Base-by-base conservation (phyloP, 1,284 basidiomycete species). In the Porodaedalea pini region DNA sequence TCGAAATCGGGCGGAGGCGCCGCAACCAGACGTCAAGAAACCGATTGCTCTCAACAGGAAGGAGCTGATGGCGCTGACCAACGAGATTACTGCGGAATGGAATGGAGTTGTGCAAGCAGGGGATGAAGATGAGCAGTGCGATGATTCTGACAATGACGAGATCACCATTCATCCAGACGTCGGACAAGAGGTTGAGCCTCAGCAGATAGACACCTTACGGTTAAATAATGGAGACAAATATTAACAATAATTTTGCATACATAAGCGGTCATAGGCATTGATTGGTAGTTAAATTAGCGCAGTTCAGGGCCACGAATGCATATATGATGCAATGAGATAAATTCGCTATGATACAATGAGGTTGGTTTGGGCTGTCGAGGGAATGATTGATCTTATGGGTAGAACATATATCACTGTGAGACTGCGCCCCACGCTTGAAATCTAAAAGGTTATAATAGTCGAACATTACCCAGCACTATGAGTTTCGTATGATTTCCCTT, bases 1-100 rank as follows among this genome's bases (percentile, higher is more conserved):
- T 60, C 69, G 72, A 41, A 32, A 21, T 29, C 43, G 40, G 27
- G 27, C 43, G 27, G 49, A 50, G n/a, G 13, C 45, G 4, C 45
- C 45, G 4, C 21, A 8, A 15, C 29, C 7, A 47, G 45, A 31
- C 11, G 23, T 47, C 25, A 29, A 2, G 32, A 49, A 19, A 25
- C 25, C 45, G 44, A 29, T 25, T 37, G 31, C 32, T 25, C 37
- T 29, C 36, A 36, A 51, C 10, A 51, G 36, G 29, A 10, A 36
- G 43, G 44, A 29, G 37, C 31, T 58, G 25, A 19, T 40, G 40
- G 19, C 21, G 25, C 43, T 34, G 36, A 45, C 36, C 15, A 19
- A 39, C n/a, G 31, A 58, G 27, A 39, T 54, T 34, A 31, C 54
- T 17, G 43, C 21, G 23, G 19, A 54, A 23, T 58, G 57, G 57